These are phyloP conservation scores for Catenaria anguillulae DNA, from an alignment of 371 early-diverging fungal genomes.

Conservation along the genomic window DNA sequence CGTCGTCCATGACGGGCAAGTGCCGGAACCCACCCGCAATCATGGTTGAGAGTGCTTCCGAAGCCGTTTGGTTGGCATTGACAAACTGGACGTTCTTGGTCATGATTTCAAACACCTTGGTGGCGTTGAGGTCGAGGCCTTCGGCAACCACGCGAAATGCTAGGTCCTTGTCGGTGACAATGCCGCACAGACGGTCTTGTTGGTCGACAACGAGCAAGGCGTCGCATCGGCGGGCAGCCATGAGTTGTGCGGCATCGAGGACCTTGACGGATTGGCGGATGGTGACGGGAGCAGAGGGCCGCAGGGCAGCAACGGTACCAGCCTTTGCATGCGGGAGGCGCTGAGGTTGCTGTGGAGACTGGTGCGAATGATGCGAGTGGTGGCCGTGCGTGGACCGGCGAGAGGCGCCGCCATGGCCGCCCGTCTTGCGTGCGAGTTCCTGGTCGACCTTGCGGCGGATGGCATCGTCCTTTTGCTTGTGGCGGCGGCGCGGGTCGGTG, in stretches of 20 bases:
- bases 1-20: slow-evolving; percentile 84
- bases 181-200: slow-evolving; percentile 81
- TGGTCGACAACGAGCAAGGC: slow-evolving; percentile 81
- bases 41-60: slow-evolving; percentile 88
- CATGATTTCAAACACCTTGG: slow-evolving; percentile 74
- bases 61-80: slow-evolving; percentile 61
- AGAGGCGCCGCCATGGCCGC: too few relatives aligned
- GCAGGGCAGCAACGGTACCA: slow-evolving; percentile 79
- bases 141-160: slow-evolving; percentile 77
- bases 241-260: slow-evolving; percentile 83
- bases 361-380: background rate
- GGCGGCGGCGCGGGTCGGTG: slow-evolving; percentile 15
- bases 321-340: slow-evolving; percentile 12
- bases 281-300: slow-evolving; percentile 72
- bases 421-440: background rate
- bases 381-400: background rate
- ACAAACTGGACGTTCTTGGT: slow-evolving; percentile 80
- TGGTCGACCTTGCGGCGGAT: slow-evolving; percentile 23
- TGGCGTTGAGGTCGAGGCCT: slow-evolving; percentile 56
- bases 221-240: slow-evolving; percentile 96
- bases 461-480: slow-evolving; percentile 23
- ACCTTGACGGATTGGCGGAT: slow-evolving; percentile 74
- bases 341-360: background rate
- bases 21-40: slow-evolving; percentile 85
- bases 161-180: slow-evolving; percentile 81